phyloP scores from a whole-genome alignment of 2,329 filamentous ascomycete species.

The Ascochyta fabae region DNA sequence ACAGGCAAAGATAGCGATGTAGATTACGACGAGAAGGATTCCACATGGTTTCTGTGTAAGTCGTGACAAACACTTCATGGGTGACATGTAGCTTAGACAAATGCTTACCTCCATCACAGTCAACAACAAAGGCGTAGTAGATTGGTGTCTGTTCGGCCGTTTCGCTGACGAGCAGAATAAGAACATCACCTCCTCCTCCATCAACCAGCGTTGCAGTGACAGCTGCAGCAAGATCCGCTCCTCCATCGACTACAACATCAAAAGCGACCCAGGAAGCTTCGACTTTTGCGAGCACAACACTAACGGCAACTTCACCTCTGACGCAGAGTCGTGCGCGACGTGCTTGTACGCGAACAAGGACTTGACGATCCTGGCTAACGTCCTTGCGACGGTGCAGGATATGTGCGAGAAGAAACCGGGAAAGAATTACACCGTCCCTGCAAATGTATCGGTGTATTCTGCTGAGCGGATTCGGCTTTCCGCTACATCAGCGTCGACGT shows the following conservation, averaged over 20 bases:
- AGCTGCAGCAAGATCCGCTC: conserved; percentile 23
- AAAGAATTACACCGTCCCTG: conserved; percentile 18
- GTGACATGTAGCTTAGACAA: no score
- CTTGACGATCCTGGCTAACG: conserved; percentile 29
- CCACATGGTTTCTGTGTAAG: conserved; percentile 30
- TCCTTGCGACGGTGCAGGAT: conserved; percentile 23
- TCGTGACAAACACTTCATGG: background rate
- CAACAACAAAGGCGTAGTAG: conserved; percentile 27
- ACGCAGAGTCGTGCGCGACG: conserved; percentile 21
- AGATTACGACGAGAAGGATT: conserved; percentile 21
- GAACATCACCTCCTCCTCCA: conserved; percentile 18
- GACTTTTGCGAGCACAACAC: conserved; percentile 25
- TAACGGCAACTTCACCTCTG: conserved; percentile 23
- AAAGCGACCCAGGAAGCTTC: conserved; percentile 18
- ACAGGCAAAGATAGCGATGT: conserved; percentile 11
- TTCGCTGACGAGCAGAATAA: conserved; percentile 23
- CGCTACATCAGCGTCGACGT: background rate
- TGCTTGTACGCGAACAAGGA: conserved; percentile 23
- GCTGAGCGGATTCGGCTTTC: conserved; percentile 21
- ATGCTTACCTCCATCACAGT: conserved; percentile 14
- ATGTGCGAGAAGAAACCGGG: conserved; percentile 28
- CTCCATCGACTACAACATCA: conserved; percentile 25
- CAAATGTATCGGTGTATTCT: conserved; percentile 23
- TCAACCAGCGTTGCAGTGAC: conserved; percentile 24
- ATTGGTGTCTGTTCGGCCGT: conserved; percentile 31